A percentile compares a stretch with the other conserved stretches of the same genome.
Evolutionary conservation across 2,329 filamentous ascomycete species (phyloP).

Genomic region (Aspergillus uvarum): DNA sequence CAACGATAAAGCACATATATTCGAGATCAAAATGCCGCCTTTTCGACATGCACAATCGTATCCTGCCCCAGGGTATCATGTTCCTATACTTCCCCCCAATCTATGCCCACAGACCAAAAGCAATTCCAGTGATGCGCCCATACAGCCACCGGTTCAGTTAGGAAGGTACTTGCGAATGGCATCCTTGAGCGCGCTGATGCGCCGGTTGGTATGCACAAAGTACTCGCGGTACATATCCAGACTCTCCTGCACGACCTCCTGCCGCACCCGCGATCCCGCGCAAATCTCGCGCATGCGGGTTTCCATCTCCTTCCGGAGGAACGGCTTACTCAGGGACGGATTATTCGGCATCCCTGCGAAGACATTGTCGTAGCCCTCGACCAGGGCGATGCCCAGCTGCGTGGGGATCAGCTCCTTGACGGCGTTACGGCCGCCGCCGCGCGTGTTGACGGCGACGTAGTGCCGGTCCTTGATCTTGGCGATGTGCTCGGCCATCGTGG

Average conservation of each 20-base stretch:
- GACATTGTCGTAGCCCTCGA: slow-evolving; percentile 93
- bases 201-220: slow-evolving; percentile 76
- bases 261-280: slow-evolving; percentile 74
- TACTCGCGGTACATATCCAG: slow-evolving; percentile 83
- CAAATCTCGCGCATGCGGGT: slow-evolving; percentile 95
- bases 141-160: slow-evolving; percentile 42
- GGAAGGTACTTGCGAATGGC: slow-evolving; percentile 56
- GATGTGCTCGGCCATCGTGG: slow-evolving; percentile 98
- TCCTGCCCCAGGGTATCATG: not conserved
- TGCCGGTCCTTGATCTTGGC: slow-evolving; percentile 87
- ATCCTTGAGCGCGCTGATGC: slow-evolving; percentile 63
- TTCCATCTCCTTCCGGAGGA: slow-evolving; percentile 97
- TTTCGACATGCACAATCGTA: too few relatives aligned
- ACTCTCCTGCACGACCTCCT: slow-evolving; percentile 76
- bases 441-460: slow-evolving; percentile 71
- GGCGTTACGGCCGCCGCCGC: slow-evolving; percentile 47
- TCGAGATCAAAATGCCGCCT: too few relatives aligned
- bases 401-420: slow-evolving; percentile 91
- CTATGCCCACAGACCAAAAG: not conserved
- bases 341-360: slow-evolving; percentile 70
- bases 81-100: not conserved
- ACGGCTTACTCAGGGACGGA: slow-evolving; percentile 84
- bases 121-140: slow-evolving; percentile 8
- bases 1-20: not conserved
- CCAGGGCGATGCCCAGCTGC: slow-evolving; percentile 82